A percentile compares a stretch with the other conserved stretches of the same genome.
These are phyloP conservation scores for Cetraspora pellucida DNA, from an alignment of 192 early-diverging fungal genomes.

Conservation along the genomic window DNA sequence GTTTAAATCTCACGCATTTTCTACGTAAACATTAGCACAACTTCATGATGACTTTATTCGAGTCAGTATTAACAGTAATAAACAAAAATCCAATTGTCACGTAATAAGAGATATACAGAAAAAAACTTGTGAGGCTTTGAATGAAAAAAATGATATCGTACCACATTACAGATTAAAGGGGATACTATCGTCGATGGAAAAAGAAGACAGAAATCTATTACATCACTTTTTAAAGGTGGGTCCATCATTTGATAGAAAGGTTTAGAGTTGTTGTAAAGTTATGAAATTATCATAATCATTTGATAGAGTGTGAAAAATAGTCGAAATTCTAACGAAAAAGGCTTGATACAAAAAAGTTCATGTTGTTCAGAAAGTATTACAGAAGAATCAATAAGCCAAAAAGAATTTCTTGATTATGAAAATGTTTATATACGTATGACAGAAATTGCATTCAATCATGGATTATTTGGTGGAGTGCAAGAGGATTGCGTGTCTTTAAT, in stretches of 20 bases:
- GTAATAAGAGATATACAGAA: neutral
- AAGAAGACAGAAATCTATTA: constrained; percentile 16
- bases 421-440: constrained; percentile 9
- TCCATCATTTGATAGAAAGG: neutral
- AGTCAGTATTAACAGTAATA: neutral
- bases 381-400: neutral
- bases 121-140: neutral
- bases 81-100: neutral
- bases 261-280: neutral
- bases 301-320: neutral
- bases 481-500: constrained; percentile 20
- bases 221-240: neutral
- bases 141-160: neutral
- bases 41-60: constrained; percentile 20
- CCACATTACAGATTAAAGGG: neutral
- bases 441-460: constrained; percentile 9
- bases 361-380: neutral
- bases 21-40: neutral
- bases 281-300: neutral
- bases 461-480: constrained; percentile 2
- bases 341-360: neutral
- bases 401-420: neutral
- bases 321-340: neutral
- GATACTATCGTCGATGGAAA: neutral
- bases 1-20: neutral